Evolutionary conservation across 2,329 filamentous ascomycete species (phyloP).

Genomic region (Pseudogymnoascus sp.): DNA sequence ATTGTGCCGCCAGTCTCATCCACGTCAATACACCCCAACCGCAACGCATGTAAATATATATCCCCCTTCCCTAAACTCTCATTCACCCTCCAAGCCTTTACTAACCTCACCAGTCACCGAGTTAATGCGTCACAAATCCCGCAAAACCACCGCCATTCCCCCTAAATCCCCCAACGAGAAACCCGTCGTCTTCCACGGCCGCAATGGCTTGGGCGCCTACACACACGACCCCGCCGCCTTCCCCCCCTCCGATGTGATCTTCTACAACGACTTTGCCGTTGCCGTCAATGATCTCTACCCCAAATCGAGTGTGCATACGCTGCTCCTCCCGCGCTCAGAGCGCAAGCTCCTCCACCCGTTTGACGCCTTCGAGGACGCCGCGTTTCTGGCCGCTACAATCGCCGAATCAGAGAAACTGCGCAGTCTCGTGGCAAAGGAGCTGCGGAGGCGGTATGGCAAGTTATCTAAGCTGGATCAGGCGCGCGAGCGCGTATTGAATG

Average conservation of each 20-base stretch:
- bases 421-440: constrained; percentile 60
- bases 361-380: constrained; percentile 60
- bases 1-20: constrained; percentile 26
- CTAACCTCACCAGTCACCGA: constrained; percentile 36
- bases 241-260: constrained; percentile 51
- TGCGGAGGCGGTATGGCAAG: constrained; percentile 58
- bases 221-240: constrained; percentile 52
- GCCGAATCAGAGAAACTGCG: constrained; percentile 53
- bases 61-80: neutral
- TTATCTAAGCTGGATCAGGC: constrained; percentile 53
- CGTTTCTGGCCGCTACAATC: constrained; percentile 57
- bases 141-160: constrained; percentile 16
- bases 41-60: constrained; percentile 37
- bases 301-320: constrained; percentile 74
- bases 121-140: constrained; percentile 35
- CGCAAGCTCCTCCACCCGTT: constrained; percentile 64
- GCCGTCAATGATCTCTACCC: constrained; percentile 77
- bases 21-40: constrained; percentile 16
- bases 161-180: constrained; percentile 16
- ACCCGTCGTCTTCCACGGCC: constrained; percentile 35
- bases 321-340: constrained; percentile 70
- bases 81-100: neutral
- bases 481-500: constrained; percentile 57
- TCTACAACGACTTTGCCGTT: constrained; percentile 60
- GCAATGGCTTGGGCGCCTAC: constrained; percentile 59